These are phyloP conservation scores for Scenedesmus sp. DNA, from an alignment of 163 green algal species.

Conservation along the genomic window DNA sequence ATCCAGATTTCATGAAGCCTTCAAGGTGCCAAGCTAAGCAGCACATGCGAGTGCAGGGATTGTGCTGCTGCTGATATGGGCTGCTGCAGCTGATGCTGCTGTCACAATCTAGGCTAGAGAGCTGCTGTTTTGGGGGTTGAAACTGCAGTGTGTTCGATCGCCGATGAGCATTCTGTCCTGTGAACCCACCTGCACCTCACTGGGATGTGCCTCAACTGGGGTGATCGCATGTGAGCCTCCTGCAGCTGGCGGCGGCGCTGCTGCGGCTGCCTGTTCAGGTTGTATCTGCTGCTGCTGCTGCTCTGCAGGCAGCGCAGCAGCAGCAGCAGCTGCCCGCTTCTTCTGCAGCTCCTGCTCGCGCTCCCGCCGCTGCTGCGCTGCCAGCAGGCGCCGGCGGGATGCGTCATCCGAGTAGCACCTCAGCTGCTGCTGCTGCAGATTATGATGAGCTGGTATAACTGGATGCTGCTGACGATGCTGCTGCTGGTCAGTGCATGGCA, in stretches of 20 bases:
- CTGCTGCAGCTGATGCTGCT: too few species aligned
- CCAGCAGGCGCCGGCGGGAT: background rate
- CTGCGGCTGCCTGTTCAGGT: background rate
- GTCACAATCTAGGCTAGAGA: too few species aligned
- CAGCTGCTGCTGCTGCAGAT: slow-evolving; percentile 19
- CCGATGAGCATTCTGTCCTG: too few species aligned
- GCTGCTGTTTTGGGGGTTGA: too few species aligned
- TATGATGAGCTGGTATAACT: background rate
- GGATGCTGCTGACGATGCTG: background rate
- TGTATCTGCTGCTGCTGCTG: background rate
- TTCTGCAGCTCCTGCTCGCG: background rate
- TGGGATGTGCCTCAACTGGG: background rate
- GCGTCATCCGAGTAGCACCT: background rate
- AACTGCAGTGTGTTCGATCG: too few species aligned
- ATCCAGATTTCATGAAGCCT: too few species aligned
- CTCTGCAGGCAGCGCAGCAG: background rate
- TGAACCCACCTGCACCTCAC: slow-evolving; percentile 18
- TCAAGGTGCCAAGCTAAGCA: too few species aligned
- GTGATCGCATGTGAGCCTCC: slow-evolving; percentile 25
- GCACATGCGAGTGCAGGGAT: too few species aligned
- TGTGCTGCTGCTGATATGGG: too few species aligned
- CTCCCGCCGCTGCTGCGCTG: slow-evolving; percentile 35
- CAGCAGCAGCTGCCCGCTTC: background rate
- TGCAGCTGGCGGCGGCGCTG: slow-evolving; percentile 20
- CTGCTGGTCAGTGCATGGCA: background rate